phyloP scores from a whole-genome alignment of 108 stramenopile genomes.

The Cylindrotheca closterium region DNA sequence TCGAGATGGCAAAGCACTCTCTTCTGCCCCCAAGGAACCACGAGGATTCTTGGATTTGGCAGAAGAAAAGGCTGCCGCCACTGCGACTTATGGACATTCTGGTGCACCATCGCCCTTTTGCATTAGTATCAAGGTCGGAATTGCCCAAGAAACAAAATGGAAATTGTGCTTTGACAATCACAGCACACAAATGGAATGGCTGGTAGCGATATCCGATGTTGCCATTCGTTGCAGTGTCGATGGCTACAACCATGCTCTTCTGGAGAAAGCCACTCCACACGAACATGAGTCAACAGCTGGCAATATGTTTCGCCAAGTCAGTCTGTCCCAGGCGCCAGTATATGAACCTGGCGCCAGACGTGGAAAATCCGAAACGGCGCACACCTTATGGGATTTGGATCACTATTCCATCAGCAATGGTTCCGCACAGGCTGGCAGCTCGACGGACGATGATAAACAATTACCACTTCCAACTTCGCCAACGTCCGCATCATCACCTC shows the following conservation, averaged over 20 bases:
- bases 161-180: conserved; percentile 60
- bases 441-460: conserved; percentile 9
- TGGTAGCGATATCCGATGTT: conserved; percentile 54
- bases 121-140: conserved; percentile 33
- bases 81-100: conserved; percentile 40
- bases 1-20: conserved; percentile 2
- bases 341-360: conserved; percentile 18
- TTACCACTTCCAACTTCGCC: neutral
- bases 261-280: conserved; percentile 35
- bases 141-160: conserved; percentile 60
- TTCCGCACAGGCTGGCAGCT: neutral
- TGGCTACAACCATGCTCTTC: conserved; percentile 38
- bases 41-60: conserved; percentile 58
- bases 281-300: conserved; percentile 3
- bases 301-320: neutral
- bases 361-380: neutral
- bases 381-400: neutral
- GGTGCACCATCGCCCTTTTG: conserved; percentile 62
- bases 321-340: too few relatives aligned
- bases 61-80: conserved; percentile 51
- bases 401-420: neutral
- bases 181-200: conserved; percentile 53
- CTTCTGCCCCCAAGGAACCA: conserved; percentile 12
- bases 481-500: conserved; percentile 10
- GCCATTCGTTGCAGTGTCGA: conserved; percentile 49